A percentile compares a stretch with the other conserved stretches of the same genome.
Conservation (phyloP, 2,329 filamentous ascomycete genomes). For the Fusarium veterinarium region DNA sequence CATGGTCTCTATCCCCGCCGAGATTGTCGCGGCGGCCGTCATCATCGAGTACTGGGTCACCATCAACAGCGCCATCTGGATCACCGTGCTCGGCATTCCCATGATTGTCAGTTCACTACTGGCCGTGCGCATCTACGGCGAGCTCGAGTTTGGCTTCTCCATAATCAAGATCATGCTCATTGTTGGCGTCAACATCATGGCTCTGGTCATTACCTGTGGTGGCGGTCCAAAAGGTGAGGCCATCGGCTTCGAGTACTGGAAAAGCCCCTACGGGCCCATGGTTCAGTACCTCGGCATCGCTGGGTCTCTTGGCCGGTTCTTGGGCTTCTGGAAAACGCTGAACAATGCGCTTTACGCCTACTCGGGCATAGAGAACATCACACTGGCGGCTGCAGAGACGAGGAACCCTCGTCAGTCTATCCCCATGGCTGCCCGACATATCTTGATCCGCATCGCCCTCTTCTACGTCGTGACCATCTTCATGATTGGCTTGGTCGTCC, state of each 20-base stretch:
- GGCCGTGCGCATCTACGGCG: neutral
- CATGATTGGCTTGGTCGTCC: conserved; percentile 7
- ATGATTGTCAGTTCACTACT: conserved; percentile 1
- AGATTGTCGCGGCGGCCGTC: conserved; percentile 9
- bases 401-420: neutral
- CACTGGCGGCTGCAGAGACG: neutral
- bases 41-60: conserved; percentile 8
- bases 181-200: conserved; percentile 4
- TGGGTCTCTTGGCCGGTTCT: neutral
- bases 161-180: conserved; percentile 7
- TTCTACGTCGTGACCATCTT: conserved; percentile 14
- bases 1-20: neutral
- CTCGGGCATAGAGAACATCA: conserved; percentile 6
- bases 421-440: neutral
- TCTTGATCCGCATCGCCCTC: neutral
- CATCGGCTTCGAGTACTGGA: conserved; percentile 8
- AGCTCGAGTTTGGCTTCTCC: conserved; percentile 13
- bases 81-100: neutral
- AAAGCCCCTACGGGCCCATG: neutral
- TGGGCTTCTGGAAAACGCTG: conserved; percentile 3
- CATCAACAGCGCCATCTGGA: conserved; percentile 8
- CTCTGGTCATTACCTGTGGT: conserved; percentile 1
- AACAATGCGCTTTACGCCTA: conserved; percentile 6
- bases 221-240: neutral
- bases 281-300: neutral